phyloP scores from a whole-genome alignment of 495 filamentous ascomycete genomes.

The Trichoderma gamsii region DNA sequence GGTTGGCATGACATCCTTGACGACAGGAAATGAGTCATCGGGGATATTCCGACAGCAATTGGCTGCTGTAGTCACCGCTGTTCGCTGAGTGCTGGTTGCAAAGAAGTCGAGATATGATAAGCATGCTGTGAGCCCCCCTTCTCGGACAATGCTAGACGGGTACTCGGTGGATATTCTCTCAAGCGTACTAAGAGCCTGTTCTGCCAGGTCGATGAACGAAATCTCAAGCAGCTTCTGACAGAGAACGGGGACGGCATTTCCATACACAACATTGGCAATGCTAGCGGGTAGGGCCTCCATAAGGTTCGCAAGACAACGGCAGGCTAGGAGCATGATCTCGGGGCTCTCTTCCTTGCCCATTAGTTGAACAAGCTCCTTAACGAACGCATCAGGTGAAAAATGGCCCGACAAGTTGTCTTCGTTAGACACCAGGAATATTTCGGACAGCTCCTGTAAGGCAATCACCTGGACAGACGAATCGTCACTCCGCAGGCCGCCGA shows the following conservation, averaged over 20 bases:
- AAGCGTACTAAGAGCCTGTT: conserved; percentile 92
- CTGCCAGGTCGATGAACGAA: conserved; percentile 91
- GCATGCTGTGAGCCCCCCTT: conserved; percentile 91
- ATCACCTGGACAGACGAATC: conserved; percentile 86
- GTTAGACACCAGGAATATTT: conserved; percentile 87
- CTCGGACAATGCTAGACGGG: conserved; percentile 89
- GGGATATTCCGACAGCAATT: conserved; percentile 97
- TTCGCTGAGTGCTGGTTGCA: conserved; percentile 91
- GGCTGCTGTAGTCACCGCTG: conserved; percentile 92
- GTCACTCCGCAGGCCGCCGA: conserved; percentile 75
- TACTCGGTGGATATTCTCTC: conserved; percentile 98
- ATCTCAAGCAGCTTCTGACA: conserved; percentile 94
- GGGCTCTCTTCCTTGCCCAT: conserved; percentile 93
- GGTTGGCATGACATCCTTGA: conserved; percentile 92
- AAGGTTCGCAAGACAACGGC: conserved; percentile 90
- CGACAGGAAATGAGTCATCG: conserved; percentile 81
- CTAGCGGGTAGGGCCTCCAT: conserved; percentile 96
- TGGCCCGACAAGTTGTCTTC: conserved; percentile 95
- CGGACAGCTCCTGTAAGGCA: conserved; percentile 87
- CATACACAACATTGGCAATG: conserved; percentile 92
- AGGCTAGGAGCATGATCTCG: conserved; percentile 96
- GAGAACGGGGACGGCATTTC: conserved; percentile 86
- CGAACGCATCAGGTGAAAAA: conserved; percentile 88
- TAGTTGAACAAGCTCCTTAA: conserved; percentile 86
- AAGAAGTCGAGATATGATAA: conserved; percentile 96